Evolutionary conservation across 2,329 filamentous ascomycete genomes (phyloP), one percentile per base, ranked within the genome.

Genomic region (Amesomyces nigricolor): DNA sequence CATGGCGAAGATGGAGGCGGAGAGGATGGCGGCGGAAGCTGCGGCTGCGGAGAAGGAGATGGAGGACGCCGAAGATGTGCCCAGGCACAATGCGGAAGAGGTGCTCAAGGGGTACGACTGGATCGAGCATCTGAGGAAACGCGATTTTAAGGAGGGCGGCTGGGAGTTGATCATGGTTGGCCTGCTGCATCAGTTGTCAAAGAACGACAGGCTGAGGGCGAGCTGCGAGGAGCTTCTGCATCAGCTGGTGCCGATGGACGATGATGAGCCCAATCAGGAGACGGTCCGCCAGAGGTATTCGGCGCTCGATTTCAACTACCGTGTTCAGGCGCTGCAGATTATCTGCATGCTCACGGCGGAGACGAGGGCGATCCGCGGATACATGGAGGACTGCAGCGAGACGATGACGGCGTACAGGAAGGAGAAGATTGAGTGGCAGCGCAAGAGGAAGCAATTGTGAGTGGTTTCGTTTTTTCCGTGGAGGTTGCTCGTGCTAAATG

Each of bases 381-480:
- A 95, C 68, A 87, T 99, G 77, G 90, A 96, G 63, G 87, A 92
- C 60, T 95, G 91, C 72, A 90, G 88, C 61, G 89, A 92, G 66
- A 88, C 90, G 52, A 96, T 97, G 91, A 99, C 94, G 1, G 83
- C 85, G 53, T 90, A 95, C 66, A 86, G 94, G 48, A 99, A 99
- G 71, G 88, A 95, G 68, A 96, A 96, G 74, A 96, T 96, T 58
- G 89, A 95, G 62, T 87, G 85, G 72, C 92, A 97, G 72, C 83
- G 91, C 61, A 83, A 88, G 63, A 85, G 88, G 61, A 85, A 85
- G 63, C 78, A 81, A 70, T 75, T 77, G 81, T 85, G 74, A 71
- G 82, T 78, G 7, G 9, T 38, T 14, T n/a, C 8, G 4, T 16
- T 32, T n/a, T n/a, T 6, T 6, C 22, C 22, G 22, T 26, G 22